phyloP scores from a whole-genome alignment of 2,329 filamentous ascomycete genomes.

The Alternaria triticina region DNA sequence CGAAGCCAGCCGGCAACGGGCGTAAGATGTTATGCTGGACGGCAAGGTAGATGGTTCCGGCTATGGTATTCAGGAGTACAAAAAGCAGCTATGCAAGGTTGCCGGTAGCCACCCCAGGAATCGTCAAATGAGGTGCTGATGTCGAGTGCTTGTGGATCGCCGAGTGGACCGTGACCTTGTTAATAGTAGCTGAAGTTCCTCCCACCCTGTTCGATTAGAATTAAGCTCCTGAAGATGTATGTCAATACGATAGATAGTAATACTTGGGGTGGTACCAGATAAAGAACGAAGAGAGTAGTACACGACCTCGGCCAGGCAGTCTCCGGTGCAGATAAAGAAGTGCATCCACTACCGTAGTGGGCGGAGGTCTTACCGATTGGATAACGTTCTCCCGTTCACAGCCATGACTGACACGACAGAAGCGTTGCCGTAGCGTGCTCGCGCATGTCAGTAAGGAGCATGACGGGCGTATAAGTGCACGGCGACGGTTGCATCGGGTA shows the following conservation, averaged over 20 bases:
- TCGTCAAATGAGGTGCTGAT: slow-evolving; percentile 29
- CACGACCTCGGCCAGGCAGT: slow-evolving; percentile 36
- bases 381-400: slow-evolving; percentile 20
- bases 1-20: slow-evolving; percentile 20
- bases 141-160: slow-evolving; percentile 35
- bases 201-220: slow-evolving; percentile 27
- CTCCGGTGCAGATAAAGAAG: slow-evolving; percentile 32
- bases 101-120: slow-evolving; percentile 27
- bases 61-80: slow-evolving; percentile 22
- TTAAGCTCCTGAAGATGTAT: slow-evolving; percentile 33
- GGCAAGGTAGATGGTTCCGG: slow-evolving; percentile 23
- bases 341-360: slow-evolving; percentile 7
- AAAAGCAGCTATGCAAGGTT: slow-evolving; percentile 20
- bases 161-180: slow-evolving; percentile 30
- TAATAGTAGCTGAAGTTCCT: slow-evolving; percentile 23
- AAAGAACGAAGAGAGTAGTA: slow-evolving; percentile 35
- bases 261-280: slow-evolving; percentile 42
- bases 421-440: slow-evolving; percentile 35
- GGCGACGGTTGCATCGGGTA: slow-evolving; percentile 17
- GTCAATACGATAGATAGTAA: slow-evolving; percentile 38
- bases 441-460: slow-evolving; percentile 32
- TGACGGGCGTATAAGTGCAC: slow-evolving; percentile 26
- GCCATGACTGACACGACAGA: slow-evolving; percentile 32
- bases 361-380: slow-evolving; percentile 29
- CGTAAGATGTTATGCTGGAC: slow-evolving; percentile 14